Conservation (phyloP, 148 eudicot species). For the Limonium bicolor region DNA sequence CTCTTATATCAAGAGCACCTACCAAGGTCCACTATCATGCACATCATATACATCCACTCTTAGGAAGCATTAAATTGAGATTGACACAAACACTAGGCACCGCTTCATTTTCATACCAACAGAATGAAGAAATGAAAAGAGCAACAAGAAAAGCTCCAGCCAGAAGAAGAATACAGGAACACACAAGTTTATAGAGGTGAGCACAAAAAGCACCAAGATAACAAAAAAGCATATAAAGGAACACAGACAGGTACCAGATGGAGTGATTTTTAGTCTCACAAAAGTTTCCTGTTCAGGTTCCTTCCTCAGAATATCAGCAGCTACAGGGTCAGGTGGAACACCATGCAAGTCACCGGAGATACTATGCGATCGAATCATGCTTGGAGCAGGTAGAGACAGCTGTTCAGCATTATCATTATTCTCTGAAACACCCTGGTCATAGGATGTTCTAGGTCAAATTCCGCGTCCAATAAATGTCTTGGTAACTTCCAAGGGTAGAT, state of each 20-base stretch:
- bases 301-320: constrained; percentile 96
- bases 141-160: too few species aligned
- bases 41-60: too few species aligned
- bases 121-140: too few species aligned
- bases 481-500: neutral
- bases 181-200: too few species aligned
- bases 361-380: constrained; percentile 90
- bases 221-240: neutral
- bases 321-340: constrained; percentile 92
- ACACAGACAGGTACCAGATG: constrained; percentile 37
- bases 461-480: neutral
- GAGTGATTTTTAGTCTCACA: constrained; percentile 78
- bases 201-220: too few species aligned
- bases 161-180: too few species aligned
- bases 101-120: too few species aligned
- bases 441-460: neutral
- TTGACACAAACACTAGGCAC: too few species aligned
- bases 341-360: constrained; percentile 96
- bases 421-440: constrained; percentile 38
- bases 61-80: too few species aligned
- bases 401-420: constrained; percentile 53
- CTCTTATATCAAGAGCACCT: too few species aligned
- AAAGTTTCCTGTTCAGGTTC: constrained; percentile 99
- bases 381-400: constrained; percentile 42
- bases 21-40: too few species aligned